Percentiles rank a stretch among this genome's conserved stretches.
Evolutionary conservation across 345 rosid species (phyloP).

Genomic region (Hypericum androsaemum): DNA sequence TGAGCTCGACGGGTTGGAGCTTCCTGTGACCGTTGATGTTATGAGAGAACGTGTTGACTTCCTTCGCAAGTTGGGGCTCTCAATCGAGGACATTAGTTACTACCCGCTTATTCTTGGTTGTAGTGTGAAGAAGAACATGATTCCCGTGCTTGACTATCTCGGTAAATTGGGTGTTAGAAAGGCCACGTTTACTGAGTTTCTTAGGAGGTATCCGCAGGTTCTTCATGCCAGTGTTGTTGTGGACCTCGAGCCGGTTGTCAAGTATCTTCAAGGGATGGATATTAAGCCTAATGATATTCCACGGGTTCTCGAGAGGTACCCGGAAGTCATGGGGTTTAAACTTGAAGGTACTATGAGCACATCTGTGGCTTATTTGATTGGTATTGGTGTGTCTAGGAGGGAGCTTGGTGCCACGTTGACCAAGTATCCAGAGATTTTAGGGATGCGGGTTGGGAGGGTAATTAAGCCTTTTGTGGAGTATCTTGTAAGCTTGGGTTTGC

Average conservation of each 20-base stretch:
- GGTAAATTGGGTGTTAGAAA: constrained; percentile 90
- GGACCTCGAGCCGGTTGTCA: constrained; percentile 86
- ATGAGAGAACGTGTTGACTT: constrained; percentile 81
- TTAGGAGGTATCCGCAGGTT: constrained; percentile 82
- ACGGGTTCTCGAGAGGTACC: constrained; percentile 81
- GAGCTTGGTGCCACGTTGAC: constrained; percentile 76
- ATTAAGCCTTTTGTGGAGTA: constrained; percentile 83
- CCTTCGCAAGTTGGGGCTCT: constrained; percentile 65
- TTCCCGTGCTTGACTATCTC: constrained; percentile 84
- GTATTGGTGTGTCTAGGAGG: constrained; percentile 84
- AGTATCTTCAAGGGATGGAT: constrained; percentile 87
- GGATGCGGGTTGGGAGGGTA: constrained; percentile 82
- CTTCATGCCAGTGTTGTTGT: constrained; percentile 83
- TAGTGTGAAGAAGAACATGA: constrained; percentile 95
- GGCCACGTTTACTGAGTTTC: constrained; percentile 59
- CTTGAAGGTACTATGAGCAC: constrained; percentile 98
- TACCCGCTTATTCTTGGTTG: constrained; percentile 94
- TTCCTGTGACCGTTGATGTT: constrained; percentile 75
- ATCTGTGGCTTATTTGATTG: constrained; percentile 79
- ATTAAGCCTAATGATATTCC: constrained; percentile 67
- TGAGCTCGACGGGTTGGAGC: constrained; percentile 78
- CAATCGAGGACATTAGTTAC: constrained; percentile 69
- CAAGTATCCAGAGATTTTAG: constrained; percentile 70
- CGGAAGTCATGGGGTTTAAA: constrained; percentile 84
- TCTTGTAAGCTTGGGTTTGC: constrained; percentile 64